Base-by-base conservation (phyloP, 1,284 basidiomycete species). In the Melampsora americana region DNA sequence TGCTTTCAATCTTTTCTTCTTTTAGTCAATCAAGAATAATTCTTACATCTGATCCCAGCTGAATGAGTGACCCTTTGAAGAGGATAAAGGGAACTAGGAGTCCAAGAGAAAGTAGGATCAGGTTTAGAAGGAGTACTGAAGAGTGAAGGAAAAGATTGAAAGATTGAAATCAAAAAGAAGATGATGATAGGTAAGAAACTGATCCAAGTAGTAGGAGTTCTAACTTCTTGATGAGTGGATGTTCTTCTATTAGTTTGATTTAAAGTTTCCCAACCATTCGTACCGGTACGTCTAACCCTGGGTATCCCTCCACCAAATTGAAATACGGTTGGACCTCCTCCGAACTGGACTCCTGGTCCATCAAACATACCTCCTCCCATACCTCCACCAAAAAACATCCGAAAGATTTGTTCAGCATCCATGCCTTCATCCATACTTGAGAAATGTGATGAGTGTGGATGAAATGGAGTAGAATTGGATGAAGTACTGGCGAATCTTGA, bases 331-430 rank as follows among this genome's bases (percentile, higher is more conserved):
- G 78, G 86, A 85, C 50, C 83, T 83, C 69, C 67, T 82, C 83
- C 65, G 69, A 12, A 86, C n/a, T 74, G 72, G 32, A 74, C 66
- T 56, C 83, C 84, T 1, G 85, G 85, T 7, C 85, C 86, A 23
- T 85, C 83, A 48, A 78, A 77, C 74, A 67, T 76, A 83, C 82
- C 84, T 39, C 80, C 80, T 44, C 84, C 84, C 70, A 86, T 86
- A 16, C 86, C 89, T 23, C 90, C 90, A 28, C 92, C 94, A 82
- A 99, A 99, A 88, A 99, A 98, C 92, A 96, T 95, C 82, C 97
- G 95, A 86, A 99, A 99, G 71, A 99, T 82, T 79, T 99, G 95
- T 84, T 97, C 93, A 0, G 95, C 93, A 77, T 92, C 93, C 79
- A 99, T 86, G 82, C 97, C 95, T 69, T 89, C 89, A 12, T 92